Percentiles rank a stretch among this genome's conserved stretches.
Evolutionary conservation across 2,329 filamentous ascomycete genomes (phyloP).

Genomic region (Monilinia laxa): DNA sequence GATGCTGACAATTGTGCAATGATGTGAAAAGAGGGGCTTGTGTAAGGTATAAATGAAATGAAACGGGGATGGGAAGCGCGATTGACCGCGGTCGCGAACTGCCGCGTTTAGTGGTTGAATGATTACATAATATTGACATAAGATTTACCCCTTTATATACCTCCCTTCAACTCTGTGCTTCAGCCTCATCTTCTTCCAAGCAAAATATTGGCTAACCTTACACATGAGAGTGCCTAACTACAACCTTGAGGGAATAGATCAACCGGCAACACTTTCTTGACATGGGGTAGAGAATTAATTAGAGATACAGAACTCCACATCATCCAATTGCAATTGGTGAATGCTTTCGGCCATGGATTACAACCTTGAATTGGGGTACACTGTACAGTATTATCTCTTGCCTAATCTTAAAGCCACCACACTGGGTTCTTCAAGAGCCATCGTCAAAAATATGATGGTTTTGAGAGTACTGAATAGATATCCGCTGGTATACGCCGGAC

Average conservation of each 20-base stretch:
- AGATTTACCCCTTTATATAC: background rate
- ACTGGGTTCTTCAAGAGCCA: background rate
- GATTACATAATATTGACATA: conserved; percentile 8
- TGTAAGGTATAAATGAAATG: background rate
- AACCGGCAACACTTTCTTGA: background rate
- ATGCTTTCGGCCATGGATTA: background rate
- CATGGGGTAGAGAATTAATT: background rate
- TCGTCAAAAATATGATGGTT: no score
- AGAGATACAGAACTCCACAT: background rate
- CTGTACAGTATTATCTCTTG: conserved; percentile 4
- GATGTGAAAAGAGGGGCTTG: conserved; percentile 12
- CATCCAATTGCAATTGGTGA: background rate
- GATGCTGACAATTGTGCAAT: conserved; percentile 12
- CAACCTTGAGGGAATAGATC: background rate
- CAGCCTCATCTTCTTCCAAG: background rate
- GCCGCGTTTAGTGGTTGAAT: conserved; percentile 3
- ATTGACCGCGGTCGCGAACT: conserved; percentile 10
- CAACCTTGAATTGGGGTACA: conserved; percentile 7
- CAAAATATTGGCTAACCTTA: no score
- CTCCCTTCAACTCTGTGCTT: no score
- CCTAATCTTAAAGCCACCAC: background rate
- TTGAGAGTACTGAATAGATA: background rate
- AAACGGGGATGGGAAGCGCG: background rate
- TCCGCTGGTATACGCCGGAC: background rate
- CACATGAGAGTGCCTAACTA: no score